A percentile compares a stretch with the other conserved stretches of the same genome.
Evolutionary conservation across 495 filamentous ascomycete genomes (phyloP).

Genomic region (Clavariopsis aquatica): DNA sequence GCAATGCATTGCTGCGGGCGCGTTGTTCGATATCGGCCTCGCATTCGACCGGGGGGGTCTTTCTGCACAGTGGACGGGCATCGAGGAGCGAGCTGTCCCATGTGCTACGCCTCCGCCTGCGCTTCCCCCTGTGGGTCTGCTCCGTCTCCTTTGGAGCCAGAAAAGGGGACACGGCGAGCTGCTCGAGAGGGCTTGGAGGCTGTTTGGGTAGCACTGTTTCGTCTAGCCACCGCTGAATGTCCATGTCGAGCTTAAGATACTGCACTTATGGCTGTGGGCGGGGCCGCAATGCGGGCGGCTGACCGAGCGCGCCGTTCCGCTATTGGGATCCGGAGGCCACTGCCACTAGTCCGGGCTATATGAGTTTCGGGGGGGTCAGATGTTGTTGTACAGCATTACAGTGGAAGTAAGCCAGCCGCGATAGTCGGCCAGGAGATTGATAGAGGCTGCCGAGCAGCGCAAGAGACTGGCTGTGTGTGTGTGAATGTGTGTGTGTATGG

Average conservation of each 20-base stretch:
- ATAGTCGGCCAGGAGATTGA: slow-evolving; percentile 21
- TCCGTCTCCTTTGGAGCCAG: slow-evolving; percentile 16
- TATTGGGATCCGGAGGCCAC: background rate
- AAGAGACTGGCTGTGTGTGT: slow-evolving; percentile 30
- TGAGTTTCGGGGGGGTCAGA: background rate
- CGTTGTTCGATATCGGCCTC: slow-evolving; percentile 10
- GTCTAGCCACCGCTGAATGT: slow-evolving; percentile 35
- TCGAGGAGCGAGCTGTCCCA: slow-evolving; percentile 46
- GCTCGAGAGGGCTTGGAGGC: slow-evolving; percentile 24
- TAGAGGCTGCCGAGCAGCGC: slow-evolving; percentile 3
- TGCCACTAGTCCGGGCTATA: slow-evolving; percentile 6
- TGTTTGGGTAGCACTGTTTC: slow-evolving; percentile 27
- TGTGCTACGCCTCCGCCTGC: slow-evolving; percentile 36
- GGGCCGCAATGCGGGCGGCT: slow-evolving; percentile 17
- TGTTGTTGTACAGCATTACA: slow-evolving; percentile 32
- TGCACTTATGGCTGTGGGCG: slow-evolving; percentile 6
- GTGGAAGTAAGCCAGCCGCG: slow-evolving; percentile 7
- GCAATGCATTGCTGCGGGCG: slow-evolving; percentile 18
- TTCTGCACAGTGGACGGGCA: slow-evolving; percentile 11
- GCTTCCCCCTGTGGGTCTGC: slow-evolving; percentile 14
- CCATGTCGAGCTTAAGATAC: slow-evolving; percentile 19
- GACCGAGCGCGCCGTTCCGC: slow-evolving; percentile 32
- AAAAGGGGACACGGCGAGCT: slow-evolving; percentile 19
- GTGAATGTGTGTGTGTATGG: too few species aligned
- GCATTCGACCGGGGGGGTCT: slow-evolving; percentile 19